phyloP scores from a whole-genome alignment of 106 monocot genomes.

The Iris macrosiphon region DNA sequence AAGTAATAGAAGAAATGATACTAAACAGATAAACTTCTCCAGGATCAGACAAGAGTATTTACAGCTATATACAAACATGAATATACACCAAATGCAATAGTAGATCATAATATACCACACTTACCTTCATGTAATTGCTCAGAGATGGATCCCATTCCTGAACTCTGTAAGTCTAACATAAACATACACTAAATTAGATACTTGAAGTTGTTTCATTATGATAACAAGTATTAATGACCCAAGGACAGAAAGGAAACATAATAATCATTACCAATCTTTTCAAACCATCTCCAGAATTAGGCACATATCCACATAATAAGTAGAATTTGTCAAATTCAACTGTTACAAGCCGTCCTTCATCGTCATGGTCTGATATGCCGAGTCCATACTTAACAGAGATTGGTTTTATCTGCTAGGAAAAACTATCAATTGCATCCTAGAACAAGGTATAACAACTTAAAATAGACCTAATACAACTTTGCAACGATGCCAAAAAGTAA shows the following conservation, averaged over 20 bases:
- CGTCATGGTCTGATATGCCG: constrained; percentile 60
- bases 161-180: constrained; percentile 66
- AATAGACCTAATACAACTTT: too few relatives aligned
- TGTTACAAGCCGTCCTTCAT: constrained; percentile 63
- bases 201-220: neutral
- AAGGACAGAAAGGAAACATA: neutral
- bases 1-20: too few relatives aligned
- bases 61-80: too few relatives aligned
- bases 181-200: neutral
- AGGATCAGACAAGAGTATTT: too few relatives aligned
- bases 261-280: constrained; percentile 93
- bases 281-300: constrained; percentile 89
- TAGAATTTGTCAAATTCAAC: constrained; percentile 59
- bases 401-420: constrained; percentile 63
- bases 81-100: too few relatives aligned
- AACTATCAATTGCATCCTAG: neutral
- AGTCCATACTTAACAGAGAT: constrained; percentile 88
- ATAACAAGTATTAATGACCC: neutral
- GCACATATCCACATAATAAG: constrained; percentile 60
- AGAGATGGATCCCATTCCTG: constrained; percentile 83
- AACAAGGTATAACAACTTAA: too few relatives aligned
- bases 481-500: too few relatives aligned
- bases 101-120: too few relatives aligned
- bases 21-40: too few relatives aligned
- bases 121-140: constrained; percentile 88